These are phyloP conservation scores for Aspergillus quadrilineatus DNA, from an alignment of 2,329 filamentous ascomycete species.

Conservation along the genomic window DNA sequence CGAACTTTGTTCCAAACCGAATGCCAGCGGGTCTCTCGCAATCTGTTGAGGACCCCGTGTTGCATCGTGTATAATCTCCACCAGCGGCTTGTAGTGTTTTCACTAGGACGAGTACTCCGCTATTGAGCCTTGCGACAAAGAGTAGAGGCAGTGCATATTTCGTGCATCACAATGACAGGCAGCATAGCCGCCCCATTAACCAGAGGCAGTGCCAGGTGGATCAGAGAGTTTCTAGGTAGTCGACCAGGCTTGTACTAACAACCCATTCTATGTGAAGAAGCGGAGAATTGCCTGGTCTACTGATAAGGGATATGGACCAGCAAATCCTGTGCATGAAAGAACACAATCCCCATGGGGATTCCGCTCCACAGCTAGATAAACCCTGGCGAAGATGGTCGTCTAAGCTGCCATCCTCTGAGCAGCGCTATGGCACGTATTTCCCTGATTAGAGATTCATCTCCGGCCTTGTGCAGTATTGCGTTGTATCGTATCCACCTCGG, in stretches of 20 bases:
- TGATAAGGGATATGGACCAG: neutral
- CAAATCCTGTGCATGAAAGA: constrained; percentile 1
- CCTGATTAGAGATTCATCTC: neutral
- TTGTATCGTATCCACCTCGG: neutral
- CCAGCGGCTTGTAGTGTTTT: neutral
- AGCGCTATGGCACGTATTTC: constrained; percentile 6
- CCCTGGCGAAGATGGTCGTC: neutral
- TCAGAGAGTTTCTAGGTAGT: constrained; percentile 1
- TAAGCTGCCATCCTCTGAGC: constrained; percentile 1
- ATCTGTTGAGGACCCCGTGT: neutral
- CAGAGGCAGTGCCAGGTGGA: neutral
- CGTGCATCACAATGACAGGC: neutral
- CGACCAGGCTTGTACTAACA: neutral
- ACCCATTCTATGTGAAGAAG: neutral
- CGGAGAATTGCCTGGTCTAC: constrained; percentile 2
- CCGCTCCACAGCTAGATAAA: neutral
- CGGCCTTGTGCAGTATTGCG: neutral
- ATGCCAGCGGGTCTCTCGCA: neutral
- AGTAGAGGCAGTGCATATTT: neutral
- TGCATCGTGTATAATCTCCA: neutral
- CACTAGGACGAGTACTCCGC: neutral
- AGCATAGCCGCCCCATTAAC: neutral
- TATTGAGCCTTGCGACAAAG: neutral
- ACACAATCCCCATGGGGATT: constrained; percentile 8
- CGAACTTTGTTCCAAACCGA: constrained; percentile 6